Base-by-base conservation (phyloP, 2,329 filamentous ascomycete genomes). In the Penicillium digitatum region DNA sequence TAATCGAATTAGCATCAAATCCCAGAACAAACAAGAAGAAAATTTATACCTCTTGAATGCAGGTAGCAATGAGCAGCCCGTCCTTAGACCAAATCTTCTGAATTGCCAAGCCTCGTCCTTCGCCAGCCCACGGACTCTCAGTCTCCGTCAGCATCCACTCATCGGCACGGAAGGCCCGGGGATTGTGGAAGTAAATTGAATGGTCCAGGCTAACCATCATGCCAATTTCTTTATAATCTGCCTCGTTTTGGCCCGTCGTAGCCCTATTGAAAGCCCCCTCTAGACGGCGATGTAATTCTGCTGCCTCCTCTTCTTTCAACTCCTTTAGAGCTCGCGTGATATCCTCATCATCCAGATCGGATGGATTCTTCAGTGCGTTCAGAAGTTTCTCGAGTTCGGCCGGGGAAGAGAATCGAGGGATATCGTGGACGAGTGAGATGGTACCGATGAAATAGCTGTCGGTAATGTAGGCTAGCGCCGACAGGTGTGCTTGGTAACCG, bases 361-460 rank as follows among this genome's bases (percentile, higher is more conserved):
- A 74, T 2, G 75, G 74, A 56, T 76, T 76, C 61, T 74, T 72
- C 37, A 79, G 68, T 10, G 66, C 66, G 7, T 71, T 69, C 24
- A 78, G 55, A 0, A 71, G 66, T 59, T 69, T 63, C 62, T 77
- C 65, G 24, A 78, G 68, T 48, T 75, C 74, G 4, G 63, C 74
- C 2, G 79, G 79, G 12, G 77, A 81, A 1, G 82, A 83, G 70
- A 89, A 90, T 14, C 89, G 81, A 82, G 88, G 92, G 34, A 96
- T 80, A 54, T 84, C 82, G 73, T 96, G 92, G 52, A 92, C 86
- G 20, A 90, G 84, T 27, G 87, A 80, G 8, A 96, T 84, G 2
- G 92, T 96, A 37, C 89, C 92, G 72, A 97, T 92, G 75, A 99
- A 97, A 76, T 89, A 94, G 69, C 83, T 88, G 75, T 97, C 93